Percentiles rank a stretch among this genome's conserved stretches.
Evolutionary conservation across 2,329 filamentous ascomycete species (phyloP).

Genomic region (Achaetomium macrosporum): DNA sequence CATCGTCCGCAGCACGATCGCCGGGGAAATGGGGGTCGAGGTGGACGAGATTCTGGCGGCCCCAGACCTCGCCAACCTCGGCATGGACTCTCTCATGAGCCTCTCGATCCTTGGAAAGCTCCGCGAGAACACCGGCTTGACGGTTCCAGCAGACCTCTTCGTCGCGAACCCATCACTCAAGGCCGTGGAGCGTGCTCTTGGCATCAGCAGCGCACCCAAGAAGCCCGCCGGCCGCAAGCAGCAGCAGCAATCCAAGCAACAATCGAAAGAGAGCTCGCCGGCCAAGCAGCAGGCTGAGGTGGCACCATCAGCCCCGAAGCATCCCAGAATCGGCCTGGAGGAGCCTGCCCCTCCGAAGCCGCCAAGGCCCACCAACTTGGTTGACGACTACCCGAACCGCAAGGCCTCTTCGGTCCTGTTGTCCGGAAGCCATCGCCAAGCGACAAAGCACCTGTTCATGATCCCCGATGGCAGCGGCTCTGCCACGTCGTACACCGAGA

Average conservation of each 20-base stretch:
- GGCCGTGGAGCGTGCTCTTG: constrained; percentile 60
- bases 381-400: constrained; percentile 43
- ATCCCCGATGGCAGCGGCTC: constrained; percentile 52
- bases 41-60: constrained; percentile 54
- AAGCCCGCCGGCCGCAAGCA: constrained; percentile 26
- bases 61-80: constrained; percentile 49
- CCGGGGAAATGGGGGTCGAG: constrained; percentile 67
- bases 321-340: constrained; percentile 24
- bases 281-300: constrained; percentile 21
- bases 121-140: constrained; percentile 47
- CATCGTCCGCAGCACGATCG: constrained; percentile 59
- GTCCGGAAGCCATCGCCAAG: constrained; percentile 46
- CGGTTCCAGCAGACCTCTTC: constrained; percentile 55
- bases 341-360: constrained; percentile 33
- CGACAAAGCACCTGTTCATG: constrained; percentile 47
- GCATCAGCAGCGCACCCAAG: constrained; percentile 41
- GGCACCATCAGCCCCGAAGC: constrained; percentile 17
- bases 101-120: constrained; percentile 50
- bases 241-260: constrained; percentile 10
- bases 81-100: constrained; percentile 55
- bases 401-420: constrained; percentile 43
- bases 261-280: not conserved
- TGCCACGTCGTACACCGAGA: constrained; percentile 62
- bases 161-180: constrained; percentile 56
- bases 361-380: constrained; percentile 32